Conservation (phyloP, 78 protist species). For the Dictyostelium citrinum region DNA sequence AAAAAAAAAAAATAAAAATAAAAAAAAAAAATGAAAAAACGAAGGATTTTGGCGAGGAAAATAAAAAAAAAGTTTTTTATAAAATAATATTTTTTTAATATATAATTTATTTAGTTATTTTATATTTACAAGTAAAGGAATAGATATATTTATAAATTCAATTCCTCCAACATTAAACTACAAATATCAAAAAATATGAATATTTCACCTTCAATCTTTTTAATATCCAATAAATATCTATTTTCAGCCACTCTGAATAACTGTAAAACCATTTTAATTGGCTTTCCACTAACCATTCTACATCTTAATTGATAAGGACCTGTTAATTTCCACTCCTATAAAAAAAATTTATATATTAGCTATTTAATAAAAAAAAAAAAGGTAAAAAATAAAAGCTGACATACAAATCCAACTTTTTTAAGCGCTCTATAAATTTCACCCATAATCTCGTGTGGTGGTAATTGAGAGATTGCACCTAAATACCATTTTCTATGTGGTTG, state of each 20-base stretch:
- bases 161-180: conserved; percentile 44
- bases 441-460: conserved; percentile 78
- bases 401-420: conserved; percentile 76
- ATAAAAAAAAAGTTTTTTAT: no score
- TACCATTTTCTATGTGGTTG: conserved; percentile 62
- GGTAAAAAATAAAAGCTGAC: neutral
- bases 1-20: neutral
- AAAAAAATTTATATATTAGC: neutral
- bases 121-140: neutral
- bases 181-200: conserved; percentile 78
- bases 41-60: no score
- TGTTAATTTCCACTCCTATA: conserved; percentile 79
- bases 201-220: conserved; percentile 78
- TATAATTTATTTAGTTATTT: neutral
- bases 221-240: conserved; percentile 78
- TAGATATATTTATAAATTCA: conserved; percentile 3
- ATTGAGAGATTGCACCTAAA: conserved; percentile 67
- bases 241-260: conserved; percentile 70
- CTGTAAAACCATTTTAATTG: conserved; percentile 69
- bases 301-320: conserved; percentile 83
- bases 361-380: neutral
- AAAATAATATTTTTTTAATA: no score
- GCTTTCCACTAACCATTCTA: conserved; percentile 54
- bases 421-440: conserved; percentile 70
- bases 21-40: neutral